These are phyloP conservation scores for Myxozyma neotropica DNA, from an alignment of 805 yeast species.

Conservation along the genomic window DNA sequence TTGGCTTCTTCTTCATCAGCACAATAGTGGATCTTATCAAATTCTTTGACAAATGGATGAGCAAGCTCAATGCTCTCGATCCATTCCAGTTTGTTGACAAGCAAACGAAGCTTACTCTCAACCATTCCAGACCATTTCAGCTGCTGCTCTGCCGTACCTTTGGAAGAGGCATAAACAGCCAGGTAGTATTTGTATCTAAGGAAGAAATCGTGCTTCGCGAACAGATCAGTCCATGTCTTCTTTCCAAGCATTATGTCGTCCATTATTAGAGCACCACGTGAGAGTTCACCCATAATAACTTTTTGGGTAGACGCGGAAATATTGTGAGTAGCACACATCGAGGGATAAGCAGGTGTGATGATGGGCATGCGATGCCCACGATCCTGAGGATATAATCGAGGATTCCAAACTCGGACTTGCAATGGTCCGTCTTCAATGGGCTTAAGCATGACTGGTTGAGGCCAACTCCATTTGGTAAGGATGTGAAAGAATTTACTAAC, in stretches of 20 bases:
- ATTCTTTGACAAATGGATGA: conserved; percentile 85
- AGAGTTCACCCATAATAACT: conserved; percentile 75
- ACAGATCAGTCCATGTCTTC: conserved; percentile 72
- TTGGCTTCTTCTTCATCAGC: conserved; percentile 57
- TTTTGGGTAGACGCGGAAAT: conserved; percentile 85
- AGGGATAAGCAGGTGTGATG: conserved; percentile 96
- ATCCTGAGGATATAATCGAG: conserved; percentile 84
- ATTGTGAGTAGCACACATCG: conserved; percentile 99
- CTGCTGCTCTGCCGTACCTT: conserved; percentile 76
- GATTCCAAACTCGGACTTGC: conserved; percentile 97
- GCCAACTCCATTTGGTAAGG: conserved; percentile 93
- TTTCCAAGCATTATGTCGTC: conserved; percentile 65
- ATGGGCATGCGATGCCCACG: conserved; percentile 95
- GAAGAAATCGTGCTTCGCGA: conserved; percentile 81
- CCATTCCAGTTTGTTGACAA: conserved; percentile 82
- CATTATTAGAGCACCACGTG: conserved; percentile 72
- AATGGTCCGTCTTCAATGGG: conserved; percentile 96
- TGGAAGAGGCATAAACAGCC: conserved; percentile 76
- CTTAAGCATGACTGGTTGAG: conserved; percentile 91
- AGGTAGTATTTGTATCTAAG: conserved; percentile 81
- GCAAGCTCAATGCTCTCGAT: conserved; percentile 76
- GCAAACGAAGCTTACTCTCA: conserved; percentile 78
- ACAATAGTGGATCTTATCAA: conserved; percentile 57
- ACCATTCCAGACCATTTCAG: conserved; percentile 90
- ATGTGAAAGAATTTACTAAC: conserved; percentile 88